Base-by-base conservation (phyloP, 1,284 basidiomycete species). In the Marasmius oreades region DNA sequence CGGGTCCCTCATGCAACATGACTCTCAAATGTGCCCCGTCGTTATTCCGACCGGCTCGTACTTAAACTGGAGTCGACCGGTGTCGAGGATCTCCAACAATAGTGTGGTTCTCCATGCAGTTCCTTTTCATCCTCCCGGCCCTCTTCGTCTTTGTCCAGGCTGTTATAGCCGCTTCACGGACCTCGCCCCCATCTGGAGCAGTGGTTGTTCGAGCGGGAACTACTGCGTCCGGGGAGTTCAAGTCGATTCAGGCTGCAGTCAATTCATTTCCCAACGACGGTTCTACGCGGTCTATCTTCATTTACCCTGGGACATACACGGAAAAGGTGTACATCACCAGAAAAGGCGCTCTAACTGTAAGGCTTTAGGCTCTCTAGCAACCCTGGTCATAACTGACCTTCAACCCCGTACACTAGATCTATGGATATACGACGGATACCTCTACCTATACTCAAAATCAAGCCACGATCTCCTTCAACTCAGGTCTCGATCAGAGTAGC, bases 321-420 rank as follows among this genome's bases (percentile, higher is more conserved):
- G 70, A 69, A 52, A 69, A 70, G 53, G 69, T 72, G 3, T 65
- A 60, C 39, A 63, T 71, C 34, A 64, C 66, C 10, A 66, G 69
- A n/a, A 45, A 59, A 2, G 70, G 70, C 5, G 58, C 61, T 24
- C 50, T 67, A 23, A 70, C 66, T 6, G 70, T 68, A 58, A 31
- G 57, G 44, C 36, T 53, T 10, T 24, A 20, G 28, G 37, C n/a
- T 1, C 14, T 14, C 18, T 47, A 18, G 10, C 1, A 28, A 39
- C 20, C 28, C 37, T 31, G 20, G 28, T 16, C 22, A n/a, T 48
- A 11, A 14, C 42, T 28, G 7, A 36, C 28, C 22, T 31, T 20
- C 33, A 31, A 48, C 28, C 2, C 4, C 20, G 2, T 43, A 2
- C 8, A 7, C 3, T 45, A 71, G 69, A 64, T 72, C 24, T 61